Evolutionary conservation across 768 basidiomycete genomes (phyloP), one percentile per base, ranked within the genome.

Genomic region (Mycena chlorophos): DNA sequence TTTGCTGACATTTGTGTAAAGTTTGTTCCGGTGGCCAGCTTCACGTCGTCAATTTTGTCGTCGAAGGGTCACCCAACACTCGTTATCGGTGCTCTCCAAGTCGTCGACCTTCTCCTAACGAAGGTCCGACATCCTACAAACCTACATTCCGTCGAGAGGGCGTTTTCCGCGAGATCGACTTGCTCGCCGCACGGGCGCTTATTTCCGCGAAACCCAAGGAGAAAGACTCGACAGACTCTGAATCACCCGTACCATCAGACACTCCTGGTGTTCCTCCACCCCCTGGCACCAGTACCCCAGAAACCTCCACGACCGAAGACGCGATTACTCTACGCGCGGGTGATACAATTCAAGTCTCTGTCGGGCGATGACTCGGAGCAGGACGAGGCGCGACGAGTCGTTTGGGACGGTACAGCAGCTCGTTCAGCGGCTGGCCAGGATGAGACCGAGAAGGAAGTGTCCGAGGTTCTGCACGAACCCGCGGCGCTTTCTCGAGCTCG

Each of bases 11-110:
- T 57, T 49, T 31, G 63, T 51, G 55, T 58, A n/a, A 64, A 98
- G 95, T 86, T 83, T 66, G 96, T 99, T 4, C 94, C 97, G 12
- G 84, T 99, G 47, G 93, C 97, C 2, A 91, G 92, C 68, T 98
- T 98, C 69, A 86, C 95, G 1, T 94, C 94, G 0, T 93, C 93
- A 1, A 92, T 98, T 51, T 72, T 98, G 30, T 97, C 96, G 0
- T 92, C 91, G 0, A 89, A 87, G 64, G 97, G 98, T 68, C 91
- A 95, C 58, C 85, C 89, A 2, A 82, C 86, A 0, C 81, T 96
- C 40, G 89, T 97, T 30, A 87, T 91, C 34, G 87, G 87, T 31
- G 94, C 93, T 3, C 78, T 98, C 2, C 97, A 98, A 66, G 82
- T 99, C 25, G 93, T 97, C 26, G 97, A 98, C 64, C 75, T 98